A percentile compares a stretch with the other conserved stretches of the same genome.
Conservation (phyloP, 2,329 filamentous ascomycete genomes). For the Ascochyta pisi region DNA sequence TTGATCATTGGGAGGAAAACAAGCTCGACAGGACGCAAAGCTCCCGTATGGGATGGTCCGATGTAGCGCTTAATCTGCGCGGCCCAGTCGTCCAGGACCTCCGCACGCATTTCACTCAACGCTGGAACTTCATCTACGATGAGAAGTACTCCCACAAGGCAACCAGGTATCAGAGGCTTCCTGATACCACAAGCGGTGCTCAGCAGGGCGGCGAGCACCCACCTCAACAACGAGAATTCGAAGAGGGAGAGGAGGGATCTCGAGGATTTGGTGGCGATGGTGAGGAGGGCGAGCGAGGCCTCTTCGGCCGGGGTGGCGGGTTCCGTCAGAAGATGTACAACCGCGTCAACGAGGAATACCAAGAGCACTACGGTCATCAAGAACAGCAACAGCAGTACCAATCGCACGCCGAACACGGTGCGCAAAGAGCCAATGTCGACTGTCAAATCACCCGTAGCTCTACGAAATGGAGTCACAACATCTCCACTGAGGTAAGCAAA, state of each 20-base stretch:
- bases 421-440: constrained; percentile 39
- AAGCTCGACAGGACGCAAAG: constrained; percentile 80
- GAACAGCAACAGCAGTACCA: constrained; percentile 25
- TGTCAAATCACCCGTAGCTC: constrained; percentile 50
- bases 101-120: constrained; percentile 77
- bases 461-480: constrained; percentile 67
- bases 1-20: constrained; percentile 81
- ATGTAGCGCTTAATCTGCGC: constrained; percentile 77
- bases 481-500: constrained; percentile 58
- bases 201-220: constrained; percentile 51
- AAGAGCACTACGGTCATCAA: constrained; percentile 32
- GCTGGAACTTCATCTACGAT: constrained; percentile 91
- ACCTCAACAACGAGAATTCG: constrained; percentile 43
- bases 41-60: constrained; percentile 92
- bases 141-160: constrained; percentile 76
- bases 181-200: constrained; percentile 39
- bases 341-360: constrained; percentile 34
- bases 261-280: constrained; percentile 46
- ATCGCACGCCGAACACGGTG: constrained; percentile 41
- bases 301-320: constrained; percentile 37
- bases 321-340: constrained; percentile 41
- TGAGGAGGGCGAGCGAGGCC: constrained; percentile 42
- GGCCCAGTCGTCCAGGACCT: constrained; percentile 80
- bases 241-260: constrained; percentile 46
- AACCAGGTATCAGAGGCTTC: constrained; percentile 54